phyloP scores from a whole-genome alignment of 1,284 basidiomycete species.

The Golubevia pallescens region DNA sequence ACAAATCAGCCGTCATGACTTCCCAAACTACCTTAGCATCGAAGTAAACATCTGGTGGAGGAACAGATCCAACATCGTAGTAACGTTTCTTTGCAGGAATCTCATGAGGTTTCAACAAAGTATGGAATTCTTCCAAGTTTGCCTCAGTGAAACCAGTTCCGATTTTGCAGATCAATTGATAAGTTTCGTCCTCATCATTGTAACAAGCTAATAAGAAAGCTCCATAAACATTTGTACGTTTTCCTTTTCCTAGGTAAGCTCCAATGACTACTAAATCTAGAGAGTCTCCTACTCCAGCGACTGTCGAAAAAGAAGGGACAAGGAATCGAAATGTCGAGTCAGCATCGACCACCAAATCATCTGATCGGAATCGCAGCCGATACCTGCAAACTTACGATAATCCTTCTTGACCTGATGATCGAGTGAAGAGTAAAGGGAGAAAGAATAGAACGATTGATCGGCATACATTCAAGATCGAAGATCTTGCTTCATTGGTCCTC shows the following conservation, averaged over 20 bases:
- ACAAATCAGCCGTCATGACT: slow-evolving; percentile 57
- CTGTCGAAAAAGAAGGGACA: slow-evolving; percentile 2
- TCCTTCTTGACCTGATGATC: slow-evolving; percentile 48
- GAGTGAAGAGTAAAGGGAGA: neutral
- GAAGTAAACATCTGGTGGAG: slow-evolving; percentile 39
- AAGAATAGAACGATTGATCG: neutral
- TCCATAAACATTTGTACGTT: slow-evolving; percentile 61
- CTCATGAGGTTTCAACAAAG: slow-evolving; percentile 46
- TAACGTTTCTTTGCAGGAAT: slow-evolving; percentile 45
- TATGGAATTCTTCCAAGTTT: slow-evolving; percentile 42
- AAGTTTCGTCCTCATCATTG: slow-evolving; percentile 56
- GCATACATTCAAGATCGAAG: neutral
- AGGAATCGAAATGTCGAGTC: neutral
- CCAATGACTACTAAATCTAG: slow-evolving; percentile 62
- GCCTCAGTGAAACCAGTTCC: slow-evolving; percentile 59
- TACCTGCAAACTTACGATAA: slow-evolving; percentile 20
- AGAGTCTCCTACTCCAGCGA: slow-evolving; percentile 56
- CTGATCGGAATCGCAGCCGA: too few species aligned
- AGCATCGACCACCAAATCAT: neutral
- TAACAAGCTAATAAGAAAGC: slow-evolving; percentile 18
- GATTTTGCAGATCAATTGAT: slow-evolving; percentile 61
- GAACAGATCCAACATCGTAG: slow-evolving; percentile 55
- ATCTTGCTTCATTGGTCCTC: neutral
- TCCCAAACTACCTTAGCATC: slow-evolving; percentile 62
- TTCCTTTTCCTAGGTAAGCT: slow-evolving; percentile 61